These are phyloP conservation scores for Penicillium angulare DNA, from an alignment of 495 filamentous ascomycete species.

Conservation along the genomic window DNA sequence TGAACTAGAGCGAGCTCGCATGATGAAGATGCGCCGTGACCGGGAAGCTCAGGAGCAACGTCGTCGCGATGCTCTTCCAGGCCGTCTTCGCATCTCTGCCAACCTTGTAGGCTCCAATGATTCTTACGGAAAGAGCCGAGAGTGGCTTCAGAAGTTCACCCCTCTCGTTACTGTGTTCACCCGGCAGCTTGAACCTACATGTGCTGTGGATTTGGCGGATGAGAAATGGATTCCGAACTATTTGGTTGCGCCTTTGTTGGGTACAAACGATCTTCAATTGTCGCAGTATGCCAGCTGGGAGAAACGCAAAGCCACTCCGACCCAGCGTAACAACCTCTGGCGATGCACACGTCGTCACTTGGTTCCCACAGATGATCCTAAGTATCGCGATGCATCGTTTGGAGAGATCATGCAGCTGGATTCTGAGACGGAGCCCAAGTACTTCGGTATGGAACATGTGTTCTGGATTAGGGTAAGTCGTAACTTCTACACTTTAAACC, in stretches of 20 bases:
- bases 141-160: constrained; percentile 50
- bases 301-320: constrained; percentile 45
- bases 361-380: constrained; percentile 43
- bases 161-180: constrained; percentile 52
- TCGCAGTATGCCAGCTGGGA: constrained; percentile 74
- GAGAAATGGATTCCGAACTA: constrained; percentile 79
- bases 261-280: constrained; percentile 71
- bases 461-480: constrained; percentile 73
- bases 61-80: constrained; percentile 57
- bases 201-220: constrained; percentile 37
- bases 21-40: constrained; percentile 47
- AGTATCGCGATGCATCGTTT: constrained; percentile 35
- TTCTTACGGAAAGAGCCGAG: constrained; percentile 39
- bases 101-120: constrained; percentile 50
- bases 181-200: constrained; percentile 45
- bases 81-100: constrained; percentile 47
- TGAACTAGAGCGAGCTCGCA: constrained; percentile 57
- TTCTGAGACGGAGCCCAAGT: constrained; percentile 49
- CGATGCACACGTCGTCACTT: constrained; percentile 52
- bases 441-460: constrained; percentile 57
- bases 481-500: background rate
- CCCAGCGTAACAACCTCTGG: constrained; percentile 52
- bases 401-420: constrained; percentile 46
- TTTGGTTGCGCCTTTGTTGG: constrained; percentile 70
- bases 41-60: constrained; percentile 55